Base-by-base conservation (phyloP, 2,329 filamentous ascomycete species). In the Fusarium sp. region DNA sequence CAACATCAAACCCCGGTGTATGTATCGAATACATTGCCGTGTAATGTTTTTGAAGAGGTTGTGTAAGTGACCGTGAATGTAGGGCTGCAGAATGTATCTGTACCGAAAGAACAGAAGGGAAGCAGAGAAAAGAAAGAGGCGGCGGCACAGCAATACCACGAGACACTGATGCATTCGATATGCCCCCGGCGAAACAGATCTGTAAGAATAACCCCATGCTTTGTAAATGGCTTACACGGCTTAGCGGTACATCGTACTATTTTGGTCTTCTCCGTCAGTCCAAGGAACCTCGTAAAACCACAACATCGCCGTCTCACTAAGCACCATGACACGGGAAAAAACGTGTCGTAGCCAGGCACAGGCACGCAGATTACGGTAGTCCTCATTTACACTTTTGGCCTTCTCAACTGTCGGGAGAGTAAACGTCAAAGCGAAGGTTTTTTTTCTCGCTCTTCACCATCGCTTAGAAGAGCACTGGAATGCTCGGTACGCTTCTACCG, bases 391-490 rank as follows among this genome's bases (percentile, higher is more conserved):
- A 62, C 48, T 62, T 73, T 56, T 38, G 49, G 47, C 64, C 75
- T 73, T 75, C 74, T 70, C 63, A 70, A 58, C 63, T 64, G 75
- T 62, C 31, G 35, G 26, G 52, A 52, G 39, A 49, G 36, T 31
- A 31, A 47, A 51, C 55, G 31, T n/a, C 33, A 18, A n/a, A 59
- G 35, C 38, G 45, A 57, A 35, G 22, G 51, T 54, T 54, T 54
- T 42, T 64, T 38, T 1, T 11, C 31, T 31, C 31, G 31, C 12
- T 31, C 31, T 55, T 57, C 49, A 38, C 44, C 36, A 13, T 35
- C n/a, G 13, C n/a, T 17, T 35, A 35, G 22, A 47, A n/a, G 18
- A 20, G n/a, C 45, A 66, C 59, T 73, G 51, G 69, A 72, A 72
- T 68, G 68, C 11, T 28, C 36, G 33, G 52, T 45, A 45, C 33